These are phyloP conservation scores for Vaccinium vitisidaea DNA, from an alignment of 148 eudicot species.

Conservation along the genomic window DNA sequence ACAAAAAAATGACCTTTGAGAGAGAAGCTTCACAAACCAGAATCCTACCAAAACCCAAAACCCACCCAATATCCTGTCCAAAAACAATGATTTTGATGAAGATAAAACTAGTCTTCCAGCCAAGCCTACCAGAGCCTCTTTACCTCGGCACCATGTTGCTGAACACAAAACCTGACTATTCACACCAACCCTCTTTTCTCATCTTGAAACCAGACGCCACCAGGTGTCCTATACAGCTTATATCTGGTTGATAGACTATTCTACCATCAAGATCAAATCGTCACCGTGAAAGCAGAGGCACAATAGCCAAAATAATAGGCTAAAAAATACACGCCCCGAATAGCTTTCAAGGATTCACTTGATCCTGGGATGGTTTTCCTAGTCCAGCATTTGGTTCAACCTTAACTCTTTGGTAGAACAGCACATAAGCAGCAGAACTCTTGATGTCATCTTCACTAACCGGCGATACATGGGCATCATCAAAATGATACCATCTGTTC, in stretches of 20 bases:
- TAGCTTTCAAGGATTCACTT: conserved; percentile 25
- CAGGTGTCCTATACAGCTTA: neutral
- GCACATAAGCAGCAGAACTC: conserved; percentile 93
- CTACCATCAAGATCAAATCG: neutral
- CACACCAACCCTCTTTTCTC: neutral
- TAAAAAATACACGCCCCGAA: neutral
- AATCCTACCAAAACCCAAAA: neutral
- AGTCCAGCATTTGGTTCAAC: conserved; percentile 20
- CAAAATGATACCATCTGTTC: conserved; percentile 93
- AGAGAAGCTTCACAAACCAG: neutral
- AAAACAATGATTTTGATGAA: neutral
- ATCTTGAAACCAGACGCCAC: neutral
- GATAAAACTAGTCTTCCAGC: neutral
- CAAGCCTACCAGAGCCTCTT: neutral
- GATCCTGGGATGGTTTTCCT: conserved; percentile 35
- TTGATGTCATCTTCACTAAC: conserved; percentile 72
- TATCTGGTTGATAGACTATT: neutral
- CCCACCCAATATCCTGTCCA: neutral
- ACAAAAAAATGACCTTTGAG: neutral
- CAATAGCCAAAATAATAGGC: neutral
- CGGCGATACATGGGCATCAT: conserved; percentile 80
- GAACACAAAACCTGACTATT: neutral
- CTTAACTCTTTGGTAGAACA: conserved; percentile 81
- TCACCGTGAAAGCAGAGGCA: neutral
- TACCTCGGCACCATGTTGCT: neutral